Conservation (phyloP, 2,329 filamentous ascomycete genomes). For the Talaromyces verruculosus region DNA sequence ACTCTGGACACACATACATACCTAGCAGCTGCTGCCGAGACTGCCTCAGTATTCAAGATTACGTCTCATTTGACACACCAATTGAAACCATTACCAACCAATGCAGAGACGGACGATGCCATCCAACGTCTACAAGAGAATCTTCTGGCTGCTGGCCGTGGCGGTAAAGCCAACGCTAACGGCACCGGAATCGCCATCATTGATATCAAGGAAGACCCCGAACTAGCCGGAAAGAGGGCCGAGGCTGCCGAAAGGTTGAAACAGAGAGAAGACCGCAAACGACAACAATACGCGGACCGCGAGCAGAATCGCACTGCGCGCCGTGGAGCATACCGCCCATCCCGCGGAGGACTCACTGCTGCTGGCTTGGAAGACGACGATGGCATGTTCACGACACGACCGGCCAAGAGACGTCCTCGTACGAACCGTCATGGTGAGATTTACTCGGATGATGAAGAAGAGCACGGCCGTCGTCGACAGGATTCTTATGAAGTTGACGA, state of each 20-base stretch:
- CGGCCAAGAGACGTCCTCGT: slow-evolving; percentile 41
- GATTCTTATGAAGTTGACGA: slow-evolving; percentile 83
- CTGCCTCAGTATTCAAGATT: slow-evolving; percentile 58
- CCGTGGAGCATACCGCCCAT: slow-evolving; percentile 46
- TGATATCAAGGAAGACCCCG: slow-evolving; percentile 62
- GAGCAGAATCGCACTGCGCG: slow-evolving; percentile 56
- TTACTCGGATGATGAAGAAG: slow-evolving; percentile 52
- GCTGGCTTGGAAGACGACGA: slow-evolving; percentile 61
- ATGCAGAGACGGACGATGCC: slow-evolving; percentile 59
- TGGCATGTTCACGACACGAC: slow-evolving; percentile 42
- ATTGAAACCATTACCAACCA: slow-evolving; percentile 57
- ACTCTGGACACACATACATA: slow-evolving; percentile 64
- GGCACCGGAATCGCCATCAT: slow-evolving; percentile 56
- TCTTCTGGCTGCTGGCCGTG: slow-evolving; percentile 57
- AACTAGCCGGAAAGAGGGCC: slow-evolving; percentile 59
- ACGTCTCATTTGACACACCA: slow-evolving; percentile 63
- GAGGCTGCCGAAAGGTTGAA: slow-evolving; percentile 61
- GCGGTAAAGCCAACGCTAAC: slow-evolving; percentile 51
- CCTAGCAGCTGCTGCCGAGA: slow-evolving; percentile 59
- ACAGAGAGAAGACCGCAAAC: slow-evolving; percentile 53
- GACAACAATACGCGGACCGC: slow-evolving; percentile 56
- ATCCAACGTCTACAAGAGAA: slow-evolving; percentile 62
- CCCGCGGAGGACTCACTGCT: slow-evolving; percentile 53
- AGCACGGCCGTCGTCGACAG: slow-evolving; percentile 58
- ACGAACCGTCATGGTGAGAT: slow-evolving; percentile 50